Evolutionary conservation across 352 stramenopile species (phyloP).

Genomic region (Phytophthora aleatoria): DNA sequence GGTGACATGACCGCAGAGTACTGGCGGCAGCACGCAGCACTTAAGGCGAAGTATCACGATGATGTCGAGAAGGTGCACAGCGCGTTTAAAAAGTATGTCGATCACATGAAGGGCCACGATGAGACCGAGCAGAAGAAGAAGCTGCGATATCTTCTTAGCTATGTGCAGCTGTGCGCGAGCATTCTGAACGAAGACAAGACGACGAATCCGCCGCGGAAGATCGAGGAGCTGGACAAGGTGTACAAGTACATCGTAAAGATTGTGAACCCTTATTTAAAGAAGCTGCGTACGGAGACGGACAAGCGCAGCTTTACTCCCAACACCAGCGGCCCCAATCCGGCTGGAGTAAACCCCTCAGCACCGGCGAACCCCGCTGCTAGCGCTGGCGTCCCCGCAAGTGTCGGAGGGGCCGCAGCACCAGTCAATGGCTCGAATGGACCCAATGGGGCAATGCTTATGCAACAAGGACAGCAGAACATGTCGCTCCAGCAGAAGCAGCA

Average conservation of each 20-base stretch:
- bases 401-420: constrained; percentile 8
- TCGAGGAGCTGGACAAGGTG: constrained; percentile 87
- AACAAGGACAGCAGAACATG: constrained; percentile 31
- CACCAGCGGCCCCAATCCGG: constrained; percentile 21
- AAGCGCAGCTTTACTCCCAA: constrained; percentile 53
- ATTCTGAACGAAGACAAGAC: constrained; percentile 82
- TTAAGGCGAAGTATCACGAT: constrained; percentile 82
- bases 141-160: constrained; percentile 80
- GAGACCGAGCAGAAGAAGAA: constrained; percentile 90
- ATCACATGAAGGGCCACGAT: constrained; percentile 88
- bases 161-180: constrained; percentile 80
- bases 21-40: constrained; percentile 75
- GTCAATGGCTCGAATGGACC: constrained; percentile 20
- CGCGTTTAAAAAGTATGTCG: constrained; percentile 88
- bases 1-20: constrained; percentile 69
- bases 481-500: constrained; percentile 52
- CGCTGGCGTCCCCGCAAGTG: constrained; percentile 20
- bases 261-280: constrained; percentile 88
- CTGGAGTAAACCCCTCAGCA: constrained; percentile 28
- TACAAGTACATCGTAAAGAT: constrained; percentile 92
- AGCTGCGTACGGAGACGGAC: constrained; percentile 80
- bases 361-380: constrained; percentile 20
- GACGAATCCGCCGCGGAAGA: constrained; percentile 69
- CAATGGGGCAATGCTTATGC: constrained; percentile 35
- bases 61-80: constrained; percentile 88